Evolutionary conservation across 352 stramenopile genomes (phyloP).

Genomic region (Blastocystis sp.): DNA sequence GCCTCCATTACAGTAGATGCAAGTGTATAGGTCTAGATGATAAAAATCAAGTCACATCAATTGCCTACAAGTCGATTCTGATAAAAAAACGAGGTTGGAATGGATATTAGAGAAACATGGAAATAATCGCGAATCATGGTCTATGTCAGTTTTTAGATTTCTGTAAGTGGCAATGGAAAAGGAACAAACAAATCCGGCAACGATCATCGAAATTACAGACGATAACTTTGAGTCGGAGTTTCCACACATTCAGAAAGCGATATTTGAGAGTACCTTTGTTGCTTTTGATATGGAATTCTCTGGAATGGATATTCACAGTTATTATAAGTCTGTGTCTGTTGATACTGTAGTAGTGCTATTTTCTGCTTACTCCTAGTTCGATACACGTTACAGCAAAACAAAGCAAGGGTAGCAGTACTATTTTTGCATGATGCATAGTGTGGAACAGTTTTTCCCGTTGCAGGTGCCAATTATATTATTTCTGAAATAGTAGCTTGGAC

Average conservation of each 20-base stretch:
- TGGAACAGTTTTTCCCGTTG: slow-evolving; percentile 30
- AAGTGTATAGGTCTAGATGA: not conserved
- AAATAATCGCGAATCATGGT: not conserved
- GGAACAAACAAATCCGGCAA: not conserved
- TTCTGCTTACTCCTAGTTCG: slow-evolving; percentile 25
- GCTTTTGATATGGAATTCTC: slow-evolving; percentile 58
- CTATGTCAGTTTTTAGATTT: not conserved
- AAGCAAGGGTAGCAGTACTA: not conserved
- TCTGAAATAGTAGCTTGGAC: slow-evolving; percentile 31
- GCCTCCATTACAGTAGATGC: not conserved
- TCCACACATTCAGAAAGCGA: slow-evolving; percentile 9
- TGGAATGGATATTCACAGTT: not conserved
- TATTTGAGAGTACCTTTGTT: slow-evolving; percentile 30
- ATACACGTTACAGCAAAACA: slow-evolving; percentile 22
- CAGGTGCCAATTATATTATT: not conserved
- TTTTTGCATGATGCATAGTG: not conserved
- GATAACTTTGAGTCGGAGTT: slow-evolving; percentile 44
- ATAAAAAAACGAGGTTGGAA: not conserved
- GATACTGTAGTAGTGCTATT: not conserved
- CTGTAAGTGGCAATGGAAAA: not conserved
- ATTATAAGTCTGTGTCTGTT: not conserved
- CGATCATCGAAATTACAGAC: slow-evolving; percentile 38
- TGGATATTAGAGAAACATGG: not conserved
- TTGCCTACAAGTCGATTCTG: slow-evolving; percentile 15
- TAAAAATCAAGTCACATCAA: not conserved